These are phyloP conservation scores for Lecanicillium sp. DNA, from an alignment of 2,329 filamentous ascomycete genomes.

Conservation along the genomic window DNA sequence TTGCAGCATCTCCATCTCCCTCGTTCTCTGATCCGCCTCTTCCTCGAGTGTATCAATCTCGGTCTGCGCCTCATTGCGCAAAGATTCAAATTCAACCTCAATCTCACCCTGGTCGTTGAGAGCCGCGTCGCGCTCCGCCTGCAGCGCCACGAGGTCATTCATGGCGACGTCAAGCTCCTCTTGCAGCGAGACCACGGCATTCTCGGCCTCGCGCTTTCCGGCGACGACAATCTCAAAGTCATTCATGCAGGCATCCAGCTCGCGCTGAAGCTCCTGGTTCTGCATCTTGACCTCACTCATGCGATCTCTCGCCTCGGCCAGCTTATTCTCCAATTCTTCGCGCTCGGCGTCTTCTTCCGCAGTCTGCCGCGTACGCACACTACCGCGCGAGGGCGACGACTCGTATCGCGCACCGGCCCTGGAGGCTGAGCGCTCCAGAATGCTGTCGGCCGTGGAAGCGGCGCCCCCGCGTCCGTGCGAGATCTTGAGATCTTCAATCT, in stretches of 20 bases:
- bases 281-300: constrained; percentile 80
- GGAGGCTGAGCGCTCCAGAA: constrained; percentile 90
- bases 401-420: constrained; percentile 59
- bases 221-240: constrained; percentile 72
- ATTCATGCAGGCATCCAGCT: constrained; percentile 71
- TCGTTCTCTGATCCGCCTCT: constrained; percentile 65
- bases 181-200: constrained; percentile 58
- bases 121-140: constrained; percentile 81
- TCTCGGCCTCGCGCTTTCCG: constrained; percentile 55
- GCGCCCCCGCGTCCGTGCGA: constrained; percentile 67
- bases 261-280: constrained; percentile 80
- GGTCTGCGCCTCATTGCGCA: constrained; percentile 58
- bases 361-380: constrained; percentile 61
- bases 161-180: constrained; percentile 74
- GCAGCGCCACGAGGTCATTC: constrained; percentile 72
- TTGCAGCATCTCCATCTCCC: constrained; percentile 64
- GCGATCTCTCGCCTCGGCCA: constrained; percentile 78
- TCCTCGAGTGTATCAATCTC: constrained; percentile 62
- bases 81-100: constrained; percentile 54
- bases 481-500: constrained; percentile 95
- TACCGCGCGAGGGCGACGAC: constrained; percentile 68
- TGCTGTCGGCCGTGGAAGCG: constrained; percentile 72
- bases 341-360: constrained; percentile 67
- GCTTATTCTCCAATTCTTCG: constrained; percentile 78
- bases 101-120: constrained; percentile 57